phyloP scores from a whole-genome alignment of 805 yeast genomes.

The Cyberlindnera veronae region DNA sequence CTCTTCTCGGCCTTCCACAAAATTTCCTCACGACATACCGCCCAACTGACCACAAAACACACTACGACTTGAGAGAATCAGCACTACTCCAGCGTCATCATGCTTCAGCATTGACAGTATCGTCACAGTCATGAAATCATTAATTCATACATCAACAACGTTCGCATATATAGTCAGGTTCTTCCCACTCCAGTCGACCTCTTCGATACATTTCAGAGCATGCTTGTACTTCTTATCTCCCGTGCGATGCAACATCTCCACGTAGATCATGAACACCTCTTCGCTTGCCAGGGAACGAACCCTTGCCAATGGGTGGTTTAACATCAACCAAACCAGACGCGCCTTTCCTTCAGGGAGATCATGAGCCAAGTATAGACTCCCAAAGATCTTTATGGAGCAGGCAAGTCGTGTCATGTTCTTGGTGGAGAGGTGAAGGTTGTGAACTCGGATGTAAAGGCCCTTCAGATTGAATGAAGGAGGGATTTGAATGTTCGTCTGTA shows the following conservation, averaged over 20 bases:
- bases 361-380: constrained; percentile 30
- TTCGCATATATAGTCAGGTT: constrained; percentile 2
- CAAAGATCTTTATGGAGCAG: constrained; percentile 42
- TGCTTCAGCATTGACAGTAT: too few species aligned
- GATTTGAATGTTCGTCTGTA: constrained; percentile 20
- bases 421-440: constrained; percentile 55
- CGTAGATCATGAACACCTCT: constrained; percentile 36
- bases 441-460: constrained; percentile 43
- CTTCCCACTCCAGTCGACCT: constrained; percentile 21
- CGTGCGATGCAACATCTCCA: constrained; percentile 31
- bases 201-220: constrained; percentile 12
- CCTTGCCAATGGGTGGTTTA: constrained; percentile 30
- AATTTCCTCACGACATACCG: neutral
- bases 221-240: constrained; percentile 29
- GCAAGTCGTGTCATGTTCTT: constrained; percentile 36
- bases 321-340: constrained; percentile 29
- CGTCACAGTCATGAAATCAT: neutral
- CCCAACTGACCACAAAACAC: constrained; percentile 3
- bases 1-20: neutral
- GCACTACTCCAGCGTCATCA: constrained; percentile 8
- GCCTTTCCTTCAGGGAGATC: constrained; percentile 17
- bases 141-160: constrained; percentile 2
- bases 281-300: constrained; percentile 40
- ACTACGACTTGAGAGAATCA: constrained; percentile 11
- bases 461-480: constrained; percentile 26